Percentiles rank a stretch among this genome's conserved stretches.
phyloP scores from a whole-genome alignment of 1,284 basidiomycete species.

The Schizophyllum commune region DNA sequence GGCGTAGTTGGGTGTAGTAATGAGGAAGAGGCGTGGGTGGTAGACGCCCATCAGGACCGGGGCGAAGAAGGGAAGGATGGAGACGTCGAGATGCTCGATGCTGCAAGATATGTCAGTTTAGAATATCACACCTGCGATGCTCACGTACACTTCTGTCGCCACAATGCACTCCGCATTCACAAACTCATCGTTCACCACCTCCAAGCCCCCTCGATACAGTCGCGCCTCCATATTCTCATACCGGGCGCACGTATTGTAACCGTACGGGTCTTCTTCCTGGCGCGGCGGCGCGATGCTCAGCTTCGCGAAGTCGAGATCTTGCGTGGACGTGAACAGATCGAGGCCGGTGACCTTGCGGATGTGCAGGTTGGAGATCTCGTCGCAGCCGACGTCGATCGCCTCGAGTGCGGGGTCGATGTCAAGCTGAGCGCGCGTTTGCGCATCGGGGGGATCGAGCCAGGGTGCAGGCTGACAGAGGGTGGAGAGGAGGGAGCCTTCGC shows the following conservation, averaged over 20 bases:
- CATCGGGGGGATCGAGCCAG: slow-evolving; percentile 38
- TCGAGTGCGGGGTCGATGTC: slow-evolving; percentile 7
- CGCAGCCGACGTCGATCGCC: slow-evolving; percentile 9
- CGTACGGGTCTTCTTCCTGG: slow-evolving; percentile 16
- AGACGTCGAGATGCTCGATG: slow-evolving; percentile 80
- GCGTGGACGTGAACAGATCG: slow-evolving; percentile 40
- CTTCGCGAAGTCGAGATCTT: slow-evolving; percentile 46
- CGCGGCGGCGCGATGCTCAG: slow-evolving; percentile 31
- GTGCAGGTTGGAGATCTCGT: slow-evolving; percentile 53
- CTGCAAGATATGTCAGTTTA: slow-evolving; percentile 29
- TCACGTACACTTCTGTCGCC: slow-evolving; percentile 75
- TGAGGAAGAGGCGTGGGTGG: slow-evolving; percentile 68
- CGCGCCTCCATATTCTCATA: slow-evolving; percentile 73
- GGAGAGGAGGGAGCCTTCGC: slow-evolving; percentile 65
- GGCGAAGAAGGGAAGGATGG: slow-evolving; percentile 69
- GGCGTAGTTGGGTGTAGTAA: slow-evolving; percentile 87
- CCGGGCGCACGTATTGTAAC: slow-evolving; percentile 22
- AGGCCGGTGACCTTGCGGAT: slow-evolving; percentile 54
- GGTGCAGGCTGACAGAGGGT: slow-evolving; percentile 66
- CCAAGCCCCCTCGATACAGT: slow-evolving; percentile 79
- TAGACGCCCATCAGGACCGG: slow-evolving; percentile 80
- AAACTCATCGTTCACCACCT: slow-evolving; percentile 70
- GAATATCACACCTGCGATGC: neutral
- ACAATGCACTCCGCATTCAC: slow-evolving; percentile 77
- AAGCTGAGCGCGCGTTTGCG: slow-evolving; percentile 18